phyloP scores from a whole-genome alignment of 352 stramenopile species.

The Globisporangium nunn region DNA sequence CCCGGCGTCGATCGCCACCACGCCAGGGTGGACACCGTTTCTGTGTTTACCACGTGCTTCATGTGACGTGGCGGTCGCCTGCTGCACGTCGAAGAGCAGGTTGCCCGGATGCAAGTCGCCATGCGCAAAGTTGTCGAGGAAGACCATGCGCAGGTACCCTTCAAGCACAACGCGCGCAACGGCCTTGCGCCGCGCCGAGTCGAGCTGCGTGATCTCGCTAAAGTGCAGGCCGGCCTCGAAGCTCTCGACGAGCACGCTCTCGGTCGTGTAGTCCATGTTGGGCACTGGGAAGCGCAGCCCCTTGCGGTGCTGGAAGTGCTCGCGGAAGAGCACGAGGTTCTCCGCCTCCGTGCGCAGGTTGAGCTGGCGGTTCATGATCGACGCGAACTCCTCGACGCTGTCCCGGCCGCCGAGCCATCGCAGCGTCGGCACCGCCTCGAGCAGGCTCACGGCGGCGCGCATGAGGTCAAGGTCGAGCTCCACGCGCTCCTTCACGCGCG shows the following conservation, averaged over 20 bases:
- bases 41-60: neutral
- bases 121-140: conserved; percentile 94
- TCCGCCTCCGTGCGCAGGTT: conserved; percentile 88
- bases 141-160: conserved; percentile 92
- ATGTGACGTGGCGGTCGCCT: neutral
- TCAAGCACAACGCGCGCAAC: conserved; percentile 79
- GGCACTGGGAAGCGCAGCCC: conserved; percentile 67
- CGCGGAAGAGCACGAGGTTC: conserved; percentile 78
- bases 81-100: conserved; percentile 58
- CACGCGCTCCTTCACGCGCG: conserved; percentile 81
- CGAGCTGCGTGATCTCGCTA: conserved; percentile 47
- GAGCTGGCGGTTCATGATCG: conserved; percentile 86
- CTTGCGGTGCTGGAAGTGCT: conserved; percentile 65
- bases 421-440: conserved; percentile 59
- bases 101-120: conserved; percentile 92
- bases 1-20: conserved; percentile 78
- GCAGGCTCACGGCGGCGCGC: conserved; percentile 46
- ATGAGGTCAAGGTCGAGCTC: conserved; percentile 86
- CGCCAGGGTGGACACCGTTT: conserved; percentile 18
- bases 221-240: conserved; percentile 81
- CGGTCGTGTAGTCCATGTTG: conserved; percentile 59
- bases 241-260: conserved; percentile 89
- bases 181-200: conserved; percentile 42
- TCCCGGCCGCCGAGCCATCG: conserved; percentile 65
- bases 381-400: conserved; percentile 81